Conservation (phyloP, 768 basidiomycete genomes). For the Mycena galopus region DNA sequence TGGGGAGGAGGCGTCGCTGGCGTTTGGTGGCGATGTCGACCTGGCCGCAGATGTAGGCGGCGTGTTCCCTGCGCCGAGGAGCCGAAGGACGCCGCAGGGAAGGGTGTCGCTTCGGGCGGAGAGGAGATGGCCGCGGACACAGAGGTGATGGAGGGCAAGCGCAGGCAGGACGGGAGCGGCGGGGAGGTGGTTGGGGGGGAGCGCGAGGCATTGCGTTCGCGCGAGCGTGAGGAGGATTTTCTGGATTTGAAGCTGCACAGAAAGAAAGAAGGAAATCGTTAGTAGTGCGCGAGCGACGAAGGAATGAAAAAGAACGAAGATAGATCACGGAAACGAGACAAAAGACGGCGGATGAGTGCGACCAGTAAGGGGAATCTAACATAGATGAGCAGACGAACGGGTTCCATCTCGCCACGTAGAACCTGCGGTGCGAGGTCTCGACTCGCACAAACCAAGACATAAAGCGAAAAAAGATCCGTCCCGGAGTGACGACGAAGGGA, state of each 20-base stretch:
- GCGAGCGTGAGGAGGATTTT: conserved; percentile 26
- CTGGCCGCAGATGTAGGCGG: background rate
- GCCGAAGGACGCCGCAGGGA: too few species aligned
- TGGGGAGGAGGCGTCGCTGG: background rate
- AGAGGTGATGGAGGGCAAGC: conserved; percentile 44
- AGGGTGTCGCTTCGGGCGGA: background rate
- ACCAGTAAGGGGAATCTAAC: too few species aligned
- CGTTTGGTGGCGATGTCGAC: background rate
- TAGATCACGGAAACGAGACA: background rate
- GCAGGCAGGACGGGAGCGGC: conserved; percentile 29
- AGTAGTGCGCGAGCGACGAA: too few species aligned
- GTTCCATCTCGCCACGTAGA: too few species aligned
- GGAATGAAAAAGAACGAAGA: too few species aligned
- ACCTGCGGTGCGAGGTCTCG: background rate
- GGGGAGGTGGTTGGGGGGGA: conserved; percentile 22
- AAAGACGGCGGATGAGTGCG: too few species aligned
- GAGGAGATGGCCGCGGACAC: background rate
- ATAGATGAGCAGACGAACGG: too few species aligned
- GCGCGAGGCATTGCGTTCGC: conserved; percentile 30
- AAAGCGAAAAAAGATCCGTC: background rate
- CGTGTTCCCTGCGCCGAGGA: background rate
- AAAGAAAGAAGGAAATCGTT: background rate
- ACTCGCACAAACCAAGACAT: background rate
- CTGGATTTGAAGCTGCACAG: conserved; percentile 35
- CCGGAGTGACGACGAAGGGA: too few species aligned